Percentiles rank a stretch among this genome's conserved stretches.
Evolutionary conservation across 371 early-diverging fungal species (phyloP).

Genomic region (Actinomortierella wolfii): DNA sequence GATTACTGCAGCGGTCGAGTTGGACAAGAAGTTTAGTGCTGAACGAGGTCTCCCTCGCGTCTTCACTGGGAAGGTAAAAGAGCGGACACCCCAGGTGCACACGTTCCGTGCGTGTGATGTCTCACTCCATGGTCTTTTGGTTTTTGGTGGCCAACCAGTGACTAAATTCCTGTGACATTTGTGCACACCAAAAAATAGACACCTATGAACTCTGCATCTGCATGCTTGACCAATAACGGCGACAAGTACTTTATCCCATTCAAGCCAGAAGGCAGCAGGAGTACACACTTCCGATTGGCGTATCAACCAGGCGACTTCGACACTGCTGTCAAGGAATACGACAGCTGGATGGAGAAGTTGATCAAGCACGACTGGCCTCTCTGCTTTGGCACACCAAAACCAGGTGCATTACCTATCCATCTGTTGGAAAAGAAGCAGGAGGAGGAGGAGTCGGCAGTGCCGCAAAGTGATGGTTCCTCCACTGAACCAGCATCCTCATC

Average conservation of each 20-base stretch:
- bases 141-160: neutral
- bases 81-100: no score
- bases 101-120: neutral
- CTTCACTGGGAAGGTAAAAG: conserved; percentile 80
- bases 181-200: conserved; percentile 54
- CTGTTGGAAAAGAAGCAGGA: conserved; percentile 12
- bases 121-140: neutral
- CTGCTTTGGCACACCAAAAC: conserved; percentile 67
- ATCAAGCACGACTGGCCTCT: conserved; percentile 77
- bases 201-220: conserved; percentile 83
- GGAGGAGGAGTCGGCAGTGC: no score
- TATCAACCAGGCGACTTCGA: conserved; percentile 79
- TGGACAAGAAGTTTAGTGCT: conserved; percentile 74
- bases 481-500: no score
- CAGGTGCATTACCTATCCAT: conserved; percentile 26
- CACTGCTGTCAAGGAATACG: conserved; percentile 71
- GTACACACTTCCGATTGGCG: conserved; percentile 74
- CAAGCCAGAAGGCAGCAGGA: conserved; percentile 68
- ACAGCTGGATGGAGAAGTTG: conserved; percentile 73
- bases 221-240: conserved; percentile 78
- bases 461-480: no score
- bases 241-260: conserved; percentile 80
- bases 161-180: neutral
- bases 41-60: conserved; percentile 74
- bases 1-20: conserved; percentile 70